phyloP scores from a whole-genome alignment of 345 rosid genomes.

The Lepidium didymum region DNA sequence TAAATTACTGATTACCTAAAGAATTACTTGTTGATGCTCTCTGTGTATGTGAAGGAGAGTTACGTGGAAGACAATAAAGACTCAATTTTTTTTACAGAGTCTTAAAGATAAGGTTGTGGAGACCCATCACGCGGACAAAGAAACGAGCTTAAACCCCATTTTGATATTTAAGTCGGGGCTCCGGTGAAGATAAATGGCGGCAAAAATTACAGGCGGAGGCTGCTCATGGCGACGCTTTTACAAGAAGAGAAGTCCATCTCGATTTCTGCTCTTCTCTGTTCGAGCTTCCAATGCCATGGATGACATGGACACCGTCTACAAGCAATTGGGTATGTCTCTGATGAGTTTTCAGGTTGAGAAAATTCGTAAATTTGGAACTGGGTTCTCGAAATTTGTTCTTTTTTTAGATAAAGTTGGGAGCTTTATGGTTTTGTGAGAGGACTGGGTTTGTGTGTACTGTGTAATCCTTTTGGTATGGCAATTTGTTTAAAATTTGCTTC shows the following conservation, averaged over 20 bases:
- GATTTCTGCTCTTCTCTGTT: conserved; percentile 27
- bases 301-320: conserved; percentile 41
- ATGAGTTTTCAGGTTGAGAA: background rate
- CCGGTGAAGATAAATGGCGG: conserved; percentile 32
- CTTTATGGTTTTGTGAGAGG: background rate
- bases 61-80: conserved; percentile 17
- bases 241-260: conserved; percentile 15
- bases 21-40: background rate
- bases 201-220: conserved; percentile 26
- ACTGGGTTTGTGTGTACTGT: background rate
- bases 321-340: conserved; percentile 48
- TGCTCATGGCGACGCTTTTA: conserved; percentile 25
- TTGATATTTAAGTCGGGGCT: conserved; percentile 11
- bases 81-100: conserved; percentile 12
- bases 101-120: conserved; percentile 23
- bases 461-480: background rate
- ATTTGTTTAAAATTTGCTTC: background rate
- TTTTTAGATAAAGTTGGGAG: conserved; percentile 7
- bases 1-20: too few species aligned
- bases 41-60: background rate
- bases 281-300: conserved; percentile 47
- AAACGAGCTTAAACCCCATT: conserved; percentile 22
- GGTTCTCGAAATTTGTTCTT: background rate
- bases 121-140: conserved; percentile 17
- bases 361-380: background rate